Percentiles rank a stretch among this genome's conserved stretches.
phyloP scores from a whole-genome alignment of 2,329 filamentous ascomycete genomes.

The Ascochyta koolunga region DNA sequence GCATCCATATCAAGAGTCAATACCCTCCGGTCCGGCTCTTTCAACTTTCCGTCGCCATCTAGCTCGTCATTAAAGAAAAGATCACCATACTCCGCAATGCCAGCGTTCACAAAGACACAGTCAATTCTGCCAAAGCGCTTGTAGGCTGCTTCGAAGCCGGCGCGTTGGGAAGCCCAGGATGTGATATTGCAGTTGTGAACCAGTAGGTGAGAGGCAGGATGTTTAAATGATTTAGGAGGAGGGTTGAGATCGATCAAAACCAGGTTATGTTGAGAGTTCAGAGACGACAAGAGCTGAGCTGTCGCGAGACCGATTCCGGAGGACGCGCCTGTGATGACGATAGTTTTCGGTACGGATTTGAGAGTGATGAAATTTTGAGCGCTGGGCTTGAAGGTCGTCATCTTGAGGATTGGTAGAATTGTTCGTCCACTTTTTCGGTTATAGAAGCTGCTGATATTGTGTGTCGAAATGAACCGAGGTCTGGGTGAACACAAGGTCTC shows the following conservation, averaged over 20 bases:
- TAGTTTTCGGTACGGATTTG: conserved; percentile 37
- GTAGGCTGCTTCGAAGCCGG: conserved; percentile 52
- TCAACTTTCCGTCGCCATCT: conserved; percentile 50
- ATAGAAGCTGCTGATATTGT: not conserved
- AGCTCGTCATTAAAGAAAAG: conserved; percentile 57
- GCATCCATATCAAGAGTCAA: conserved; percentile 56
- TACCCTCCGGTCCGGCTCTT: conserved; percentile 54
- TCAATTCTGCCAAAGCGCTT: conserved; percentile 53
- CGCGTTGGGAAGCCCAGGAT: conserved; percentile 53
- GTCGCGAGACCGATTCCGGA: conserved; percentile 52
- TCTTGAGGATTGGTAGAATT: conserved; percentile 3
- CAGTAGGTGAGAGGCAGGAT: conserved; percentile 33
- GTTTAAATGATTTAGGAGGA: conserved; percentile 44
- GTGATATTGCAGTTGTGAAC: conserved; percentile 54
- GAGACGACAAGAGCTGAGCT: conserved; percentile 46
- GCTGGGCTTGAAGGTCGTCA: conserved; percentile 36
- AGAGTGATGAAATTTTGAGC: conserved; percentile 24
- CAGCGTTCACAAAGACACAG: conserved; percentile 58
- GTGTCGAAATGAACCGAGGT: conserved; percentile 7
- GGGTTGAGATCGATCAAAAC: conserved; percentile 49
- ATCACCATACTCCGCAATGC: conserved; percentile 55
- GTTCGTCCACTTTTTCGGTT: not conserved
- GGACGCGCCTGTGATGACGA: conserved; percentile 50
- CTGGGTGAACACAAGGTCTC: not conserved
- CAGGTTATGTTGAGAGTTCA: conserved; percentile 50